phyloP scores from a whole-genome alignment of 2,329 filamentous ascomycete genomes.

The Nectriaceae sp. region DNA sequence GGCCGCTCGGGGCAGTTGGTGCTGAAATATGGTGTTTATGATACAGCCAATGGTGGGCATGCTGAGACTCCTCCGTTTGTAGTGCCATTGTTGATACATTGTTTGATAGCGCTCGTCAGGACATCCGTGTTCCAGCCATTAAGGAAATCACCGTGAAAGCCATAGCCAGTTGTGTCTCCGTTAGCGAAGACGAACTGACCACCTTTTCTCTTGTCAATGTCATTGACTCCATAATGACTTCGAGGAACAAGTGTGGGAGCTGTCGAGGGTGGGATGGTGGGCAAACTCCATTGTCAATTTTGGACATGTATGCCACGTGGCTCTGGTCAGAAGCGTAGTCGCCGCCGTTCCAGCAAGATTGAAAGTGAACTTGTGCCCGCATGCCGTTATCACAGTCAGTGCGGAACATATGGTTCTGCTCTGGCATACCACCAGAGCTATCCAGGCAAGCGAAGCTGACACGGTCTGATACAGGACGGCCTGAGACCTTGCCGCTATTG shows the following conservation, averaged over 20 bases:
- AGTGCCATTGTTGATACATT: constrained; percentile 22
- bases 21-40: constrained; percentile 20
- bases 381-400: constrained; percentile 25
- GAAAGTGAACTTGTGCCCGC: constrained; percentile 26
- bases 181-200: constrained; percentile 25
- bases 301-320: constrained; percentile 25
- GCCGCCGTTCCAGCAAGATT: constrained; percentile 24
- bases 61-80: constrained; percentile 12
- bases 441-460: constrained; percentile 26
- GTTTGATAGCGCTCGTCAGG: constrained; percentile 18
- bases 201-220: constrained; percentile 23
- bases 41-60: constrained; percentile 19
- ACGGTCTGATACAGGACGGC: constrained; percentile 19
- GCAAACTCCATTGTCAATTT: constrained; percentile 26
- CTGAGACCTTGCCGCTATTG: constrained; percentile 7
- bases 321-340: constrained; percentile 24
- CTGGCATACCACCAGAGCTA: constrained; percentile 20
- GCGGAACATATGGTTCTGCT: constrained; percentile 23
- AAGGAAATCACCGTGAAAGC: constrained; percentile 24
- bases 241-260: constrained; percentile 24
- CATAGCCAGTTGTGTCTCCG: constrained; percentile 24
- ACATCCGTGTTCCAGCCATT: constrained; percentile 21
- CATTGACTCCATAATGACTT: constrained; percentile 23
- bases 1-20: constrained; percentile 23
- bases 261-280: constrained; percentile 21